Evolutionary conservation across 148 eudicot genomes (phyloP), one percentile per base, ranked within the genome.

Genomic region (Agrostemma githago): DNA sequence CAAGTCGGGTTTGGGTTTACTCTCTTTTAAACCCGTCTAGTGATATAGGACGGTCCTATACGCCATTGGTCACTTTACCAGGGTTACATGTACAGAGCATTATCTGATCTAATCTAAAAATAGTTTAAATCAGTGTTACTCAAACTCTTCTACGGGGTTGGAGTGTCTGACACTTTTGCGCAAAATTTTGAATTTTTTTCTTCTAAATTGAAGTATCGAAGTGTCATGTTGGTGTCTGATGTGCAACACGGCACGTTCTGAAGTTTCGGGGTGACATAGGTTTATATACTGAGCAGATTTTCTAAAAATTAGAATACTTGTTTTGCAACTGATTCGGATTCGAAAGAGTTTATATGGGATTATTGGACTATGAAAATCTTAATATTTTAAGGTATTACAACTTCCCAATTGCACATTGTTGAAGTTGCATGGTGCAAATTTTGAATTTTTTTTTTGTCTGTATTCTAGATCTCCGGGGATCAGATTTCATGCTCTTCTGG

Each of bases 401-500:
- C 15, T 15, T 72, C 26, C 2, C 51, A 34, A 37, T 43, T 44
- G 69, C 40, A 51, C 53, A 26, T 38, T 14, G 37, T 15, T 26
- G 60, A 34, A 19, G 61, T 43, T 70, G 68, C 61, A 11, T 6
- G 63, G 41, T 20, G 37, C n/a, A 3, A 6, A 48, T 12, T 15
- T 14, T 44, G 5, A 54, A 2, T 64, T 38, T 54, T 19, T 57
- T 10, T n/a, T 26, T 66, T 65, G 2, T 2, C 2, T 19, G 40
- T 20, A 8, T 66, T 76, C 46, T 63, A 81, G 83, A 59, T 77
- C 58, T 66, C 44, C 6, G 80, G 80, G 14, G 67, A 77, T 17
- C 83, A 81, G 46, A 81, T 46, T 42, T 80, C 88, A 37, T 81
- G 38, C 54, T 73, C 57, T 70, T 75, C 85, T 9, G 90, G 88